A percentile compares a stretch with the other conserved stretches of the same genome.
phyloP scores from a whole-genome alignment of 768 basidiomycete species.

The Leccinum aurantiacum region DNA sequence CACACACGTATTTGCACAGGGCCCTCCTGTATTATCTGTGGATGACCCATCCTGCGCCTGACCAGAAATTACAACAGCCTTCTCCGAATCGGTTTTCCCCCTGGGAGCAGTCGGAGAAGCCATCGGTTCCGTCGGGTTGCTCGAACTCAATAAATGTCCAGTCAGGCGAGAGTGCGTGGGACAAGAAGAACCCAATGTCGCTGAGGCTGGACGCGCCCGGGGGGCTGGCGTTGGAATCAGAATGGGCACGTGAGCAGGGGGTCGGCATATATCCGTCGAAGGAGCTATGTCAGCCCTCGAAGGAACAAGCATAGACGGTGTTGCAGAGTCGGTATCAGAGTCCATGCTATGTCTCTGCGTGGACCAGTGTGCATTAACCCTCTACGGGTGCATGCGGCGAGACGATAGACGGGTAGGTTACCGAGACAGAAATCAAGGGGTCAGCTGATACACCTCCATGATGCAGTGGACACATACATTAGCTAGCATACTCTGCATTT shows the following conservation, averaged over 20 bases:
- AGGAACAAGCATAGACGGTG: neutral
- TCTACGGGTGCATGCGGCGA: neutral
- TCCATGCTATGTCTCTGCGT: neutral
- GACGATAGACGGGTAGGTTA: neutral
- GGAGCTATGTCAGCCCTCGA: slow-evolving; percentile 2
- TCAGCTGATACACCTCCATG: slow-evolving; percentile 1
- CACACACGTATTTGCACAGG: neutral
- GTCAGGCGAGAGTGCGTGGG: slow-evolving; percentile 6
- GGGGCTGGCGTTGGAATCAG: slow-evolving; percentile 2
- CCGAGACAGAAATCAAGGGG: neutral
- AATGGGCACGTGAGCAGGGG: neutral
- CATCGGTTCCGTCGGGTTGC: slow-evolving; percentile 2
- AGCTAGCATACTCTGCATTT: slow-evolving; percentile 12
- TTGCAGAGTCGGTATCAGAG: neutral
- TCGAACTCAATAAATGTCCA: neutral
- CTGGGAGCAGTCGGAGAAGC: neutral
- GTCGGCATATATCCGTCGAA: neutral
- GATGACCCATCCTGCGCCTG: neutral
- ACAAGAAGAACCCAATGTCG: neutral
- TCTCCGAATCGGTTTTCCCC: too few species aligned
- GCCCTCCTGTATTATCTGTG: neutral
- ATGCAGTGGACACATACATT: slow-evolving; percentile 19
- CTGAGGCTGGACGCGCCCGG: slow-evolving; percentile 2
- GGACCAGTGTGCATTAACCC: slow-evolving; percentile 2
- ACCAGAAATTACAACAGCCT: neutral